Evolutionary conservation across 768 basidiomycete genomes (phyloP).

Genomic region (Rhizopogon vinicolor): DNA sequence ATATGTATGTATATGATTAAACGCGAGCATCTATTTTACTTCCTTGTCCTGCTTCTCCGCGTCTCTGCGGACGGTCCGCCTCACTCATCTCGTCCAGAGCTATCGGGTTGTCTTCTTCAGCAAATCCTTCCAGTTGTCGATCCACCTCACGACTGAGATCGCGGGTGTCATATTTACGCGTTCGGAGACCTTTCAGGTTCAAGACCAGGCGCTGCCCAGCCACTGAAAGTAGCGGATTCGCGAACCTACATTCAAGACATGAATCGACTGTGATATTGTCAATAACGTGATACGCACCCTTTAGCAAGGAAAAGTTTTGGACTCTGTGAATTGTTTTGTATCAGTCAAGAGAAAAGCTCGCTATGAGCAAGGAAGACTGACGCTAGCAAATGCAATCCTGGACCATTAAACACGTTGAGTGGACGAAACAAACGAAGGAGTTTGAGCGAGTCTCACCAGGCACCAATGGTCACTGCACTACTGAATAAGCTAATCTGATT

Average conservation of each 20-base stretch:
- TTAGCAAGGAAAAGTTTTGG: background rate
- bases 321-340: background rate
- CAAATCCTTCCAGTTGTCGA: conserved; percentile 8
- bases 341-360: too few species aligned
- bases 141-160: conserved; percentile 15
- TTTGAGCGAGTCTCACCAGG: conserved; percentile 3
- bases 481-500: conserved; percentile 3
- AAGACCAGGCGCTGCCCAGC: conserved; percentile 13
- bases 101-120: too few species aligned
- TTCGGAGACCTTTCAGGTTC: too few species aligned
- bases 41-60: too few species aligned
- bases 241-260: conserved; percentile 1
- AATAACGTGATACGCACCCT: background rate
- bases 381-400: background rate
- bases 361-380: background rate
- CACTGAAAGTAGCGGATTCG: conserved; percentile 12
- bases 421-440: background rate
- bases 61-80: too few species aligned
- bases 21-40: too few species aligned
- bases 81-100: background rate
- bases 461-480: background rate
- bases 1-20: too few species aligned
- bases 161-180: background rate
- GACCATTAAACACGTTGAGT: background rate
- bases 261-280: background rate